Percentiles rank a stretch among this genome's conserved stretches.
Conservation (phyloP, 257 asterid species). For the Solanum gracilifrons region DNA sequence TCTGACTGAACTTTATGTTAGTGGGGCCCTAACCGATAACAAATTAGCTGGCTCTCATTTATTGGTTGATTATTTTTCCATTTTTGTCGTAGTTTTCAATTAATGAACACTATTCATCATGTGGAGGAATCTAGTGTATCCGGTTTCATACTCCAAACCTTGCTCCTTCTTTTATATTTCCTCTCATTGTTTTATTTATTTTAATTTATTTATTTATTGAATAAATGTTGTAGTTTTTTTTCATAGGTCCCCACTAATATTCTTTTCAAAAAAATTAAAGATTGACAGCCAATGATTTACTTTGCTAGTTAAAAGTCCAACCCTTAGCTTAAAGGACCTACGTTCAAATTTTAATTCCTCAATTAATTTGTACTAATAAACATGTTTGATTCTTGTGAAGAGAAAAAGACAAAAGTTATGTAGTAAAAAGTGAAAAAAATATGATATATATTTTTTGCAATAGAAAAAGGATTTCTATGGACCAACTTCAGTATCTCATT, state of each 20-base stretch:
- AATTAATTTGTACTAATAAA: not conserved
- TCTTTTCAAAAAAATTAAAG: not conserved
- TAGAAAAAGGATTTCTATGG: too few species aligned
- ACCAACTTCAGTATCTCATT: not conserved
- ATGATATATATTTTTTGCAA: too few species aligned
- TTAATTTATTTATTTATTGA: too few species aligned
- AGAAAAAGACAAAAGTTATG: not conserved
- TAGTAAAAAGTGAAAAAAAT: not conserved
- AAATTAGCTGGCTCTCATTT: slow-evolving; percentile 33
- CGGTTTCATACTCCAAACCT: not conserved
- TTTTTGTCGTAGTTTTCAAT: not conserved
- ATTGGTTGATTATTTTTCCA: slow-evolving; percentile 18
- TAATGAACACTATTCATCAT: slow-evolving; percentile 3
- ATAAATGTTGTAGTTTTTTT: not conserved
- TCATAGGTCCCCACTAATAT: not conserved
- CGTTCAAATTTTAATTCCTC: not conserved
- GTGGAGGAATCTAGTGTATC: slow-evolving; percentile 9
- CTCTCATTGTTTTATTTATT: not conserved
- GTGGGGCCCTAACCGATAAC: slow-evolving; percentile 12
- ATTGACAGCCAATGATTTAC: not conserved
- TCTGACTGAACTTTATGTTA: slow-evolving; percentile 4
- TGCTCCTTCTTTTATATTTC: not conserved
- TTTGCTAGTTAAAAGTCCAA: not conserved
- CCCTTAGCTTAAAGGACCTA: not conserved
- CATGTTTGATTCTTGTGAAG: not conserved